Base-by-base conservation (phyloP, 192 early-diverging fungal genomes). In the Funneliformis geosporum region DNA sequence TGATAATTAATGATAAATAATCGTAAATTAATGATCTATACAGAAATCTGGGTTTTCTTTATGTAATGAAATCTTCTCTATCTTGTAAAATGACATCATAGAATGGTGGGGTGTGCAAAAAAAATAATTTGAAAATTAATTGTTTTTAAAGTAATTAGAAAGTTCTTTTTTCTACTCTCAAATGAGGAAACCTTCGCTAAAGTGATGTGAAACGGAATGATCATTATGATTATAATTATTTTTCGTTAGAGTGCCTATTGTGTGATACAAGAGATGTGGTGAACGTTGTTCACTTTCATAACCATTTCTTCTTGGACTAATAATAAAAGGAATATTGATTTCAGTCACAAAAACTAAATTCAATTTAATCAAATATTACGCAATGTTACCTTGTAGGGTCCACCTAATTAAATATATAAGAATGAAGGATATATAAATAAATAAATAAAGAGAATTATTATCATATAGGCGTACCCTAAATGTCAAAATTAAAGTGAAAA, bases 341-440 rank as follows among this genome's bases (percentile, higher is more conserved):
- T 55, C 18, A 6, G 21, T 7, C 18, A 6, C 16, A 16, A 55
- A 55, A 21, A 55, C 50, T n/a, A 21, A 21, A 50, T 21, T 21
- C 7, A 55, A 21, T 0, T 6, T 21, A 21, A 55, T n/a, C 16
- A 55, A 21, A 55, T 21, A 21, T 50, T 55, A 55, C 1, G 0
- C 7, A 21, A 21, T 18, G 21, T 55, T 64, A 76, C 75, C 61
- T 65, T 76, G 75, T 65, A 76, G 61, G 75, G 11, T 76, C 75
- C 27, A 65, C 75, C 75, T 33, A 25, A 40, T 43, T 14, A 12
- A 33, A 66, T 66, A 33, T 59, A 59, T 59, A 59, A 65, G 23
- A 65, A 65, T 33, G 23, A 65, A n/a, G 14, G 28, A 28, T 33
- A 66, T 33, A 33, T 14, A 33, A 66, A 16, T 21, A 33, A 9